These are phyloP conservation scores for Leucocoprinus birnbaumii DNA, from an alignment of 768 basidiomycete genomes.

Conservation along the genomic window DNA sequence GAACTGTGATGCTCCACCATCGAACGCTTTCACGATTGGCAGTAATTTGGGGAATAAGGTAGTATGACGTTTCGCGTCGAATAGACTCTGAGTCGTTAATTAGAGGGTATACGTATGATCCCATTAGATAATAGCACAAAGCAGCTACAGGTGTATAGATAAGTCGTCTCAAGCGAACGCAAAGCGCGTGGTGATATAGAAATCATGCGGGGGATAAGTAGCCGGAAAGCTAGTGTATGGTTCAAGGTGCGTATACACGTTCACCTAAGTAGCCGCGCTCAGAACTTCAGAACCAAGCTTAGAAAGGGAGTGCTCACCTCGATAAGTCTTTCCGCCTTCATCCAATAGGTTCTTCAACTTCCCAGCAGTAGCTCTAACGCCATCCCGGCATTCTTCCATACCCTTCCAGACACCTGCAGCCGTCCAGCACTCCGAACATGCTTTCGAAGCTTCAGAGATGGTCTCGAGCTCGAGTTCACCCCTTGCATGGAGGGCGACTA, in stretches of 20 bases:
- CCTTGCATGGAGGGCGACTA: slow-evolving; percentile 65
- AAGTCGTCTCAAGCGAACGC: too few relatives aligned
- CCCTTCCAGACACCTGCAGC: slow-evolving; percentile 67
- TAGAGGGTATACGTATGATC: too few relatives aligned
- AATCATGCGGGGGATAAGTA: neutral
- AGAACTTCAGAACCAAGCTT: neutral
- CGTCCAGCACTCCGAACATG: slow-evolving; percentile 82
- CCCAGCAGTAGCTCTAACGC: slow-evolving; percentile 56
- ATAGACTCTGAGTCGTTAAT: too few relatives aligned
- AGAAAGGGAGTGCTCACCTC: slow-evolving; percentile 25
- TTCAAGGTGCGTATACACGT: slow-evolving; percentile 35
- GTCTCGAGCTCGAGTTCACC: slow-evolving; percentile 77
- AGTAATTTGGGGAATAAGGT: too few relatives aligned
- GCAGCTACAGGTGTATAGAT: too few relatives aligned
- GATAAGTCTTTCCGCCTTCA: slow-evolving; percentile 49
- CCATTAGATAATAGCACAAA: too few relatives aligned
- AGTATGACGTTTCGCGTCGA: too few relatives aligned
- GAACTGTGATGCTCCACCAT: too few relatives aligned
- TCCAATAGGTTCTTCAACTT: slow-evolving; percentile 61
- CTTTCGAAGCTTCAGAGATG: slow-evolving; percentile 62
- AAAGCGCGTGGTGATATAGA: too few relatives aligned
- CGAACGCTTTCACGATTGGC: too few relatives aligned
- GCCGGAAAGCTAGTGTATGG: neutral
- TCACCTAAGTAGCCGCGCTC: slow-evolving; percentile 23
- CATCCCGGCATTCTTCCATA: slow-evolving; percentile 60